Evolutionary conservation across 2,329 filamentous ascomycete genomes (phyloP).

Genomic region (Mollisia scopiformis): DNA sequence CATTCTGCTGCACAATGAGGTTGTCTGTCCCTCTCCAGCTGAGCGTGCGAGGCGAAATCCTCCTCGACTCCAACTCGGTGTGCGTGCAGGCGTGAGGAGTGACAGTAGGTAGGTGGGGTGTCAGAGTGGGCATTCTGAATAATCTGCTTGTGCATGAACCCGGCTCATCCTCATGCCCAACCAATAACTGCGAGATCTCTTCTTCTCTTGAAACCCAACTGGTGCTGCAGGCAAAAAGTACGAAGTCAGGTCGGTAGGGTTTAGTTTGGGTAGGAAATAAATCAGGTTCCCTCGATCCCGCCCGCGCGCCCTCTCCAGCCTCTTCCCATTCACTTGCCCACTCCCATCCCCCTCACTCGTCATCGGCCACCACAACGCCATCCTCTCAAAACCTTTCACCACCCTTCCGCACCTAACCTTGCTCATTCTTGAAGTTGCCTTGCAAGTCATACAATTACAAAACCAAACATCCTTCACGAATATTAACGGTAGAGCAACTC

Average conservation of each 20-base stretch:
- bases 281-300: not conserved
- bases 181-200: not conserved
- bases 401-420: too few species aligned
- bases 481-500: not conserved
- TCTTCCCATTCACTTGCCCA: not conserved
- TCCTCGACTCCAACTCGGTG: not conserved
- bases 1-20: not conserved
- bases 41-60: not conserved
- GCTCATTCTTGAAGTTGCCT: too few species aligned
- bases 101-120: too few species aligned
- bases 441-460: too few species aligned
- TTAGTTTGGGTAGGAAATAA: not conserved
- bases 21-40: not conserved
- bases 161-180: not conserved
- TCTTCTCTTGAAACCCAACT: conserved; percentile 2
- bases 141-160: not conserved
- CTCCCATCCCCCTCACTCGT: not conserved
- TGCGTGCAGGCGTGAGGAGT: not conserved
- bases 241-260: too few species aligned
- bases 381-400: not conserved
- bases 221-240: not conserved
- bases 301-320: not conserved
- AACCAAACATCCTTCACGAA: not conserved
- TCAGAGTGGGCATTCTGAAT: not conserved
- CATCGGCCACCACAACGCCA: conserved; percentile 6